Conservation (phyloP, 371 early-diverging fungal genomes). For the Apophysomyces variabilis region DNA sequence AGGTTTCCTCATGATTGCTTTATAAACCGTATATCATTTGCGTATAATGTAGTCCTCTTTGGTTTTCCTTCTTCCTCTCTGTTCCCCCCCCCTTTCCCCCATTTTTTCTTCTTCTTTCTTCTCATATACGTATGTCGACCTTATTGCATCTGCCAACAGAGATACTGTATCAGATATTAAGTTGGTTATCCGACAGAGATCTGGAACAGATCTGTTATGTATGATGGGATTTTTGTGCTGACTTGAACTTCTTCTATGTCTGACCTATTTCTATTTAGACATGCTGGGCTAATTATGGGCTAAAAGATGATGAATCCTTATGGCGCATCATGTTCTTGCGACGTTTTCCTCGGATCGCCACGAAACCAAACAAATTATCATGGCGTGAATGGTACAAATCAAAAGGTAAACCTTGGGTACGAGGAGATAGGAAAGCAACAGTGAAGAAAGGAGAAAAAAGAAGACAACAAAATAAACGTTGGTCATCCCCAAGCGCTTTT, state of each 20-base stretch:
- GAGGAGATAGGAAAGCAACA: neutral
- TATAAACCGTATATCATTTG: neutral
- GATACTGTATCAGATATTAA: constrained; percentile 7
- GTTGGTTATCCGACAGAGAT: constrained; percentile 13
- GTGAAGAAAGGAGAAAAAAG: neutral
- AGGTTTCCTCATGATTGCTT: neutral
- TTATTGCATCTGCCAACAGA: constrained; percentile 18
- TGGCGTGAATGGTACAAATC: constrained; percentile 17
- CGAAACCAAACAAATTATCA: neutral
- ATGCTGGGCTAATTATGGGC: neutral
- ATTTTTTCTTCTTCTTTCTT: no score
- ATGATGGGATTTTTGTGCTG: no score
- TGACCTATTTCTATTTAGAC: neutral
- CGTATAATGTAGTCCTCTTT: neutral
- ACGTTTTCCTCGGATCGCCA: constrained; percentile 12
- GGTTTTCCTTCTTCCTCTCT: neutral
- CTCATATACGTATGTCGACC: neutral
- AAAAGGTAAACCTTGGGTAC: constrained; percentile 16
- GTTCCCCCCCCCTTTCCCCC: no score
- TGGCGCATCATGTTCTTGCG: constrained; percentile 12
- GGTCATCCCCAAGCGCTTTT: neutral
- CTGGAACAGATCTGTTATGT: constrained; percentile 13
- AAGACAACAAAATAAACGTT: neutral
- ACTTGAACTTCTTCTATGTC: neutral
- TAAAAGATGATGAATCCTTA: constrained; percentile 12